Percentiles rank a stretch among this genome's conserved stretches.
These are phyloP conservation scores for Kwoniella newhampshirensis DNA, from an alignment of 768 basidiomycete genomes.

Conservation along the genomic window DNA sequence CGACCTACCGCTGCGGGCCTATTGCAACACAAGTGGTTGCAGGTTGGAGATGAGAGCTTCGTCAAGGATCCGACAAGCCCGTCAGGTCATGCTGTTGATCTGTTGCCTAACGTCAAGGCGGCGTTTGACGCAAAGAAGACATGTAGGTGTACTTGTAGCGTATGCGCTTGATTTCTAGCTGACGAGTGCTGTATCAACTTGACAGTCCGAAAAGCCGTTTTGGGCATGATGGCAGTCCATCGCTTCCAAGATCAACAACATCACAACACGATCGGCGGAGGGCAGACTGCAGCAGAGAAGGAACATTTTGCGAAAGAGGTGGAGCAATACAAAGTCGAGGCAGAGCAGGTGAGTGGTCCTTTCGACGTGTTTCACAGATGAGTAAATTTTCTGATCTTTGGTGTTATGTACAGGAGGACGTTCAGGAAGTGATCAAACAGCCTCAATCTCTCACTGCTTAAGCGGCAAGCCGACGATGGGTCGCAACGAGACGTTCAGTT, in stretches of 20 bases:
- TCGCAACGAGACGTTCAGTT: too few relatives aligned
- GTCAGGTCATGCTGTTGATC: conserved; percentile 62
- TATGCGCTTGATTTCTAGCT: not conserved
- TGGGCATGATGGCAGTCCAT: conserved; percentile 80
- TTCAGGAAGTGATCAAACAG: conserved; percentile 15
- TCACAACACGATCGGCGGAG: conserved; percentile 30
- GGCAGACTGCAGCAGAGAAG: conserved; percentile 56
- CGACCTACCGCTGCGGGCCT: conserved; percentile 78
- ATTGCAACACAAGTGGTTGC: conserved; percentile 76
- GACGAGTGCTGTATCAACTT: not conserved
- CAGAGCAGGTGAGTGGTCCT: conserved; percentile 60
- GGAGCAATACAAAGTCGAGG: conserved; percentile 73
- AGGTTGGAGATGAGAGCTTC: conserved; percentile 64
- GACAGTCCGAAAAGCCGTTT: conserved; percentile 81
- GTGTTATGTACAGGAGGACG: conserved; percentile 8
- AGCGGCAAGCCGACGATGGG: too few relatives aligned
- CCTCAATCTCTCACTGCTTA: not conserved
- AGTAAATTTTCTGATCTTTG: too few relatives aligned
- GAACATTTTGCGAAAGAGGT: conserved; percentile 64
- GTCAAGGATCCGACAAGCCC: conserved; percentile 64
- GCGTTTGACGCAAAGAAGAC: conserved; percentile 84
- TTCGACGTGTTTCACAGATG: too few relatives aligned
- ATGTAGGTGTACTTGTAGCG: conserved; percentile 60
- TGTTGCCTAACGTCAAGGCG: conserved; percentile 85
- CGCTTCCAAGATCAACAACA: conserved; percentile 60